Base-by-base conservation (phyloP, 768 basidiomycete genomes). In the Tricholomella constricta region DNA sequence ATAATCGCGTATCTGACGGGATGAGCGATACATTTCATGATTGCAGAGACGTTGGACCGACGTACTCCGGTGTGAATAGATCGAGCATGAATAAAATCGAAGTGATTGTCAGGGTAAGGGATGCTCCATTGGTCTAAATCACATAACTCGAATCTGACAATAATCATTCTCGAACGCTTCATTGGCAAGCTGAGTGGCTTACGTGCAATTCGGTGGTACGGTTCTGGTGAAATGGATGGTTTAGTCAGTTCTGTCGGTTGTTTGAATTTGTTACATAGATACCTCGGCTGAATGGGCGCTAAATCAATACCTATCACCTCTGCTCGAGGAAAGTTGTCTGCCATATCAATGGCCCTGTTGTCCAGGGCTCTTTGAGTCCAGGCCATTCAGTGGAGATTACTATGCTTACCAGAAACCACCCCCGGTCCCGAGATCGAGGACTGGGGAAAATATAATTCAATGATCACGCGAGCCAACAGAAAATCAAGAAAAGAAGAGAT, bases 191-290 rank as follows among this genome's bases (percentile, higher is more conserved):
- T 23, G 32, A 32, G 26, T 59, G 51, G 73, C 86, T 72, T 77
- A 86, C 85, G 82, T 83, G 86, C 85, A 88, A 56, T 88, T 88
- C 15, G 79, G 78, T 37, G 86, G 86, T 22, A 88, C 86, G 31
- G 73, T 72, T 56, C 85, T 88, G 64, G 27, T 27, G 27, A 19
- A 34, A 52, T 35, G 10, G 31, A 26, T 25, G 48, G 22, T 23
- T 35, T 48, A 31, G 36, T 37, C 46, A 22, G 23, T 43, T 36
- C 14, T 29, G 15, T 26, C 27, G 45, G 19, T 46, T 10, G 32
- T 26, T 37, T 17, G 23, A 40, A 29, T 40, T 34, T 41, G 32
- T 47, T 48, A 34, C 15, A 52, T 45, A 62, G 65, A 51, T 69
- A 88, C 86, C 81, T 78, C 44, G 86, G 85, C 63, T 88, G 87